Percentiles rank a stretch among this genome's conserved stretches.
phyloP scores from a whole-genome alignment of 83 land plant genomes.

The Larix sibirica region DNA sequence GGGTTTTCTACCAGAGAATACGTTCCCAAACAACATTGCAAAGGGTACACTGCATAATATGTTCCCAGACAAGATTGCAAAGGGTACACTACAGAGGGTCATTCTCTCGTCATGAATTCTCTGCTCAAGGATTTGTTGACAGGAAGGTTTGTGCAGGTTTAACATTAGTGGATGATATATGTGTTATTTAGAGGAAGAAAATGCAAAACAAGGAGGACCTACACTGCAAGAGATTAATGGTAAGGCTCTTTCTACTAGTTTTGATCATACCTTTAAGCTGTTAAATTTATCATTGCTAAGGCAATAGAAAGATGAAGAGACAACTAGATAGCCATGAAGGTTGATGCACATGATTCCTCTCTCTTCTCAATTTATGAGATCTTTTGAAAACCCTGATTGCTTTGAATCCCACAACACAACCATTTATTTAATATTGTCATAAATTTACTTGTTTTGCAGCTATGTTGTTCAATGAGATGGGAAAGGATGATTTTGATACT shows the following conservation, averaged over 20 bases:
- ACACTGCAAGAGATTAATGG: too few relatives aligned
- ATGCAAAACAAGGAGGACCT: conserved; percentile 37
- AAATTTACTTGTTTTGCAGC: conserved; percentile 29
- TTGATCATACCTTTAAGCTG: conserved; percentile 51
- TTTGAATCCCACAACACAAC: neutral
- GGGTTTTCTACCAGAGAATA: too few relatives aligned
- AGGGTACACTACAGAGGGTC: too few relatives aligned
- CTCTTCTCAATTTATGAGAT: conserved; percentile 10
- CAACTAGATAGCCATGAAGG: conserved; percentile 28
- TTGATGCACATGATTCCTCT: conserved; percentile 23
- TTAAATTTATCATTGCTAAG: conserved; percentile 43
- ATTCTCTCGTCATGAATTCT: too few relatives aligned
- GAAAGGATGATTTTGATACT: conserved; percentile 20
- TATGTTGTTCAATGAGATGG: conserved; percentile 44
- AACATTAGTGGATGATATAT: conserved; percentile 57
- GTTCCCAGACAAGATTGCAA: too few relatives aligned
- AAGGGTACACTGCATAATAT: too few relatives aligned
- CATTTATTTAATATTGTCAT: neutral
- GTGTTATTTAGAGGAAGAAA: conserved; percentile 64
- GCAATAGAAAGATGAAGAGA: conserved; percentile 18
- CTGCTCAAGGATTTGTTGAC: too few relatives aligned
- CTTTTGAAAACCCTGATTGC: conserved; percentile 15
- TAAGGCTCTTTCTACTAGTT: conserved; percentile 55
- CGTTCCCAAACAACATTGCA: too few relatives aligned
- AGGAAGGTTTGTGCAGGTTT: conserved; percentile 40